Evolutionary conservation across 2,329 filamentous ascomycete genomes (phyloP), one percentile per base, ranked within the genome.

Genomic region (Whalleya microplaca): DNA sequence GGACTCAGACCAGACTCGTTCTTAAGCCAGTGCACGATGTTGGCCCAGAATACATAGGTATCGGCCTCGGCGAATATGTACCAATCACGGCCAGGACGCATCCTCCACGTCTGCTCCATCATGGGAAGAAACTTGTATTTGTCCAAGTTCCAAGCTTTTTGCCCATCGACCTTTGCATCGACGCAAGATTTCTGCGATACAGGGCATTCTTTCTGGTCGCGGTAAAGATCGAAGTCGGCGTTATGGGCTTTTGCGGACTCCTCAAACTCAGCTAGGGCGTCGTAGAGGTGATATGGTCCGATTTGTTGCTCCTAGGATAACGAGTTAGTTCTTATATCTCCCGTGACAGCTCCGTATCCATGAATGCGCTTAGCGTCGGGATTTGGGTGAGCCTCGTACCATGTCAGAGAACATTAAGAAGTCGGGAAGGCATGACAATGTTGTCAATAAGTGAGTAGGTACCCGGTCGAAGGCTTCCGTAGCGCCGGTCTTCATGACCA

Each of bases 101-200:
- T 75, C 44, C 75, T 73, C 76, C 81, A 85, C 1, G 82, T 77
- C 55, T 82, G 78, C 64, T 83, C 75, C 43, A 84, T 74, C 74
- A 85, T 84, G 61, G 83, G 81, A 46, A 85, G 70, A 66, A 84
- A 84, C 70, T 86, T 86, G 73, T 84, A 86, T 72, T 84, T 85
- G 69, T 86, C 84, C 59, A 86, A 71, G 48, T 76, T 76, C 82
- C 83, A 85, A 10, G 74, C 76, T 62, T 73, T 62, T 52, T 70
- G 58, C 54, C 72, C 59, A 37, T 73, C 67, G 4, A 66, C 59
- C 29, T 65, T 66, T 32, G 72, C 68, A 21, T 69, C 68, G 32
- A 72, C 66, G 57, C 80, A 78, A 43, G 80, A 75, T 63, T 78
- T 77, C 40, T 79, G 77, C 2, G 76, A 74, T 27, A 77, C 72